Conservation (phyloP, 2,329 filamentous ascomycete genomes). For the Leptographium wingfieldii region DNA sequence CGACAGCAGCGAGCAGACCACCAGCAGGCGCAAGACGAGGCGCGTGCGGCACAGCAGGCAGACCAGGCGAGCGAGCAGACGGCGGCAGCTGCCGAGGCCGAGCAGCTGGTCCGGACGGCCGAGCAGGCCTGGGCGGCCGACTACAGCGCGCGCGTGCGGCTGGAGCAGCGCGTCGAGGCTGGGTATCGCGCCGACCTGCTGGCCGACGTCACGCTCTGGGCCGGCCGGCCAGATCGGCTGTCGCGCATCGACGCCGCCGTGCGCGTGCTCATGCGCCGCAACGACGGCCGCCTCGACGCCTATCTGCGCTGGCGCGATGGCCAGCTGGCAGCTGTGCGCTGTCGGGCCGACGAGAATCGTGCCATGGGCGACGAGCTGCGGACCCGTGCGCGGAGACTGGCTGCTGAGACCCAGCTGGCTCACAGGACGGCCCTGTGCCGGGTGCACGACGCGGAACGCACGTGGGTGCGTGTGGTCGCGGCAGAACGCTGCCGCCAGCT, state of each 20-base stretch:
- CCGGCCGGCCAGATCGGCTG: constrained; percentile 19
- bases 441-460: constrained; percentile 28
- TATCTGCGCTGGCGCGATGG: constrained; percentile 26
- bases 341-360: constrained; percentile 25
- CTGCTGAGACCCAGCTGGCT: constrained; percentile 16
- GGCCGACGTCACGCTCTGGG: constrained; percentile 24
- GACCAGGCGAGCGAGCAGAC: constrained; percentile 22
- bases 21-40: constrained; percentile 11
- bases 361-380: constrained; percentile 29
- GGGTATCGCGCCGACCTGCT: constrained; percentile 22
- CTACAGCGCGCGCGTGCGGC: constrained; percentile 24
- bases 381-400: constrained; percentile 23
- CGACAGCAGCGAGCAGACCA: constrained; percentile 19
- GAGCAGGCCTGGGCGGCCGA: constrained; percentile 26
- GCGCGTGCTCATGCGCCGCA: constrained; percentile 21
- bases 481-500: constrained; percentile 32
- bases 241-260: constrained; percentile 21
- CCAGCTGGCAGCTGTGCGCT: constrained; percentile 25
- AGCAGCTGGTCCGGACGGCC: constrained; percentile 19
- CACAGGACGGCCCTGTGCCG: constrained; percentile 20
- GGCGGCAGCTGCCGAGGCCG: constrained; percentile 15
- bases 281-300: constrained; percentile 26
- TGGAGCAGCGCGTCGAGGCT: constrained; percentile 31
- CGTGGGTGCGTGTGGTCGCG: constrained; percentile 32
- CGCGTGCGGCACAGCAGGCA: constrained; percentile 19